A percentile compares a stretch with the other conserved stretches of the same genome.
phyloP scores from a whole-genome alignment of 768 basidiomycete genomes.

The Psilocybe cubensis region DNA sequence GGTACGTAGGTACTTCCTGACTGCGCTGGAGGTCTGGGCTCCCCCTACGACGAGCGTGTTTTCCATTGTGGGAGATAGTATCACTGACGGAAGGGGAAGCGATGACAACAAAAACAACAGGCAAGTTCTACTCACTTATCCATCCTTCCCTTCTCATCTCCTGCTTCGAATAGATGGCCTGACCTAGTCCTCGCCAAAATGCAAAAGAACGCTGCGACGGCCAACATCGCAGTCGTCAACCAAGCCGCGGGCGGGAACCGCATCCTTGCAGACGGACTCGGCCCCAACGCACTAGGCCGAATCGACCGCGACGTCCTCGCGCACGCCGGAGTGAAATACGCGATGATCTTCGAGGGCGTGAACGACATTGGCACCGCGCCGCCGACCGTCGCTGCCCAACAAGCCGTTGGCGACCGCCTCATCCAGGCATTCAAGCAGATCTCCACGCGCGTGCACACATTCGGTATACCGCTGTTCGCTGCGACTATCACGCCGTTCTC shows the following conservation, averaged over 20 bases:
- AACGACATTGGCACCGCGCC: constrained; percentile 53
- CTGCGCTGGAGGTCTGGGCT: constrained; percentile 45
- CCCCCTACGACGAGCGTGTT: constrained; percentile 32
- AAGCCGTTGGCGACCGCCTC: constrained; percentile 39
- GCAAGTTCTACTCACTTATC: constrained; percentile 18
- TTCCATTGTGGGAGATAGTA: constrained; percentile 54
- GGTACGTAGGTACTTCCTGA: constrained; percentile 42
- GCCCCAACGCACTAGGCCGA: constrained; percentile 49
- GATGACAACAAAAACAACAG: constrained; percentile 48
- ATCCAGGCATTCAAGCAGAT: constrained; percentile 52
- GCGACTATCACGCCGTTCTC: constrained; percentile 57
- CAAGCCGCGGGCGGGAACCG: constrained; percentile 59
- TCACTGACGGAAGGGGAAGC: constrained; percentile 55
- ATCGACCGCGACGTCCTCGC: constrained; percentile 55
- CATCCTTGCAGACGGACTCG: constrained; percentile 51
- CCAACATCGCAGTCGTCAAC: constrained; percentile 46
- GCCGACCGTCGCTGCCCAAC: constrained; percentile 37
- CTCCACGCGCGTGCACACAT: constrained; percentile 41
- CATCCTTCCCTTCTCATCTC: background rate
- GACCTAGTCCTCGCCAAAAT: constrained; percentile 48
- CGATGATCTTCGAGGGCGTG: constrained; percentile 56
- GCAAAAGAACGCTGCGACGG: constrained; percentile 34
- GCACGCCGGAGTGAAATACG: constrained; percentile 47
- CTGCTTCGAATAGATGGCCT: constrained; percentile 41
- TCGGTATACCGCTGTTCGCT: constrained; percentile 47